Conservation (phyloP, 139 green algal species). For the Auxenochlorella pyrenoidosa region DNA sequence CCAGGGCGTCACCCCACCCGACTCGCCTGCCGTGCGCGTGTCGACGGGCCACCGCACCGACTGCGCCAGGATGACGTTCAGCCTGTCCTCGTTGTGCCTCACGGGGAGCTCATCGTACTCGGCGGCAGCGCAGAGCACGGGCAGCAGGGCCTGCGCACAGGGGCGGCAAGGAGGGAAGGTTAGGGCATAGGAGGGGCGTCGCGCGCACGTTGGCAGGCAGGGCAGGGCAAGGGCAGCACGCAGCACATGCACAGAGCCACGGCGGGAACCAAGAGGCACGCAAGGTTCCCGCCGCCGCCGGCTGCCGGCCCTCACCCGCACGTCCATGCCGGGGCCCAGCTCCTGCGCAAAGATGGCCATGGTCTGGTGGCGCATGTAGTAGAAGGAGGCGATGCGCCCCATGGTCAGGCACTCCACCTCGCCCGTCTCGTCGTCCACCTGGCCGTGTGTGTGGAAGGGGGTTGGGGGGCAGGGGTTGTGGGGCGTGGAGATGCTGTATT, state of each 20-base stretch:
- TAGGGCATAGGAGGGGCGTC: no score
- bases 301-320: conserved; percentile 61
- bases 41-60: conserved; percentile 70
- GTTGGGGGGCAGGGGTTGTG: background rate
- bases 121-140: conserved; percentile 77
- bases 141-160: conserved; percentile 46
- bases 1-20: background rate
- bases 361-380: conserved; percentile 95
- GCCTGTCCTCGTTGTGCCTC: conserved; percentile 97
- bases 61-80: conserved; percentile 84
- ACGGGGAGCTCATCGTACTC: conserved; percentile 99
- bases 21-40: conserved; percentile 44
- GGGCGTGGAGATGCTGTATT: no score
- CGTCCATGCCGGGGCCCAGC: conserved; percentile 68
- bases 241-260: no score
- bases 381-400: conserved; percentile 90
- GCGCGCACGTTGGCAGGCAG: background rate
- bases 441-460: background rate
- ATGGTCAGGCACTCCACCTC: conserved; percentile 64
- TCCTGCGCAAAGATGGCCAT: conserved; percentile 74
- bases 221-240: background rate
- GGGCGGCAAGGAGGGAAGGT: background rate
- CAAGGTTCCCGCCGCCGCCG: no score
- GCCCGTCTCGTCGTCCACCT: conserved; percentile 62
- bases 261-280: no score